phyloP scores from a whole-genome alignment of 2,329 filamentous ascomycete species.

The Gyromitra esculenta region DNA sequence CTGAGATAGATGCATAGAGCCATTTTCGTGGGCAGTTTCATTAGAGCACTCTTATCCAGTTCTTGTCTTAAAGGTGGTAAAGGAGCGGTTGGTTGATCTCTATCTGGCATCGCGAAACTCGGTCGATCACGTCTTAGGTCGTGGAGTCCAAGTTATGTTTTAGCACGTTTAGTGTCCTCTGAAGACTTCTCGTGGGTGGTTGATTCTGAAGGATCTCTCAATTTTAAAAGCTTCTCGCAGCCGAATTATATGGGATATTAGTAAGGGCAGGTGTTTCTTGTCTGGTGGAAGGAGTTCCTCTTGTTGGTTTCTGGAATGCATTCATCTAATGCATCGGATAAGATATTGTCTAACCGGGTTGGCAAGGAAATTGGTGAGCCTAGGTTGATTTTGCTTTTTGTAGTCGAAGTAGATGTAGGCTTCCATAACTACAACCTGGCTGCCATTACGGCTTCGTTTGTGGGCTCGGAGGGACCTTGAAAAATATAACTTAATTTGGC shows the following conservation, averaged over 20 bases:
- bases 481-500: slow-evolving; percentile 6
- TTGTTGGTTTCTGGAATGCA: not conserved
- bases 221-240: not conserved
- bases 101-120: not conserved
- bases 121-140: not conserved
- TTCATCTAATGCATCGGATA: slow-evolving; percentile 16
- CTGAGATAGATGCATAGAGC: not conserved
- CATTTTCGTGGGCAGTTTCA: not conserved
- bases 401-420: slow-evolving; percentile 46
- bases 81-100: not conserved
- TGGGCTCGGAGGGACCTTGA: not conserved
- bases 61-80: not conserved
- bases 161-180: not conserved
- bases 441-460: not conserved
- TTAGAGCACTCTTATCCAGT: not conserved
- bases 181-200: no score
- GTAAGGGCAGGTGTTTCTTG: not conserved
- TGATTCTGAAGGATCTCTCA: not conserved
- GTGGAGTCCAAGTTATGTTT: not conserved
- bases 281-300: not conserved
- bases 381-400: slow-evolving; percentile 10
- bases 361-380: not conserved
- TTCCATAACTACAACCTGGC: not conserved
- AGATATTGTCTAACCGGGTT: not conserved
- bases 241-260: not conserved